phyloP scores from a whole-genome alignment of 371 early-diverging fungal genomes.

The Fennellomyces sp. region DNA sequence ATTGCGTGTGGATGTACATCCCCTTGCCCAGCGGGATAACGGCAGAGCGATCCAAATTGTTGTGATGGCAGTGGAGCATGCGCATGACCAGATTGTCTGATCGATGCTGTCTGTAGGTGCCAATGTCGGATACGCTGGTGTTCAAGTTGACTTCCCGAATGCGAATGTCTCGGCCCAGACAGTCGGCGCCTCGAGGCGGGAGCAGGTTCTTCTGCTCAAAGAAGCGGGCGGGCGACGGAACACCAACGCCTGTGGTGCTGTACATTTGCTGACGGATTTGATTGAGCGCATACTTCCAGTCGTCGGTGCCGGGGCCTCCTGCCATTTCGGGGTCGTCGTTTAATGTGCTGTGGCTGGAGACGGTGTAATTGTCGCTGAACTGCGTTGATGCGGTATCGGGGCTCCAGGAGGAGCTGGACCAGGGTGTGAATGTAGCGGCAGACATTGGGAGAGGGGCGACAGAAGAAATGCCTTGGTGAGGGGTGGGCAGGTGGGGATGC shows the following conservation, averaged over 20 bases:
- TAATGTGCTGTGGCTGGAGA: background rate
- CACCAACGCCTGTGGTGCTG: slow-evolving; percentile 23
- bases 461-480: slow-evolving; percentile 10
- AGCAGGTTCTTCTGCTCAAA: slow-evolving; percentile 10
- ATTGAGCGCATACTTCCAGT: slow-evolving; percentile 22
- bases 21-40: slow-evolving; percentile 41
- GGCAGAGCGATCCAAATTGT: slow-evolving; percentile 21
- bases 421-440: slow-evolving; percentile 3
- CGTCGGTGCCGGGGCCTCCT: background rate
- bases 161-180: slow-evolving; percentile 1
- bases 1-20: slow-evolving; percentile 44
- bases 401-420: background rate
- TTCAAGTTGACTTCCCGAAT: slow-evolving; percentile 5
- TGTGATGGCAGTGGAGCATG: slow-evolving; percentile 28
- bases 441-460: slow-evolving; percentile 1
- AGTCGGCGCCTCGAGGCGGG: background rate
- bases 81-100: slow-evolving; percentile 39
- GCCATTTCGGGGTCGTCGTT: no score
- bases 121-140: slow-evolving; percentile 12
- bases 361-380: background rate
- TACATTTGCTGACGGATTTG: slow-evolving; percentile 33
- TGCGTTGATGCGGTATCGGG: background rate
- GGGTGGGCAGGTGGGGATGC: no score
- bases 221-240: slow-evolving; percentile 28
- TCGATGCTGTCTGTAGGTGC: slow-evolving; percentile 30